Base-by-base conservation (phyloP, 1,284 basidiomycete species). In the Pisolithus thermaeus region DNA sequence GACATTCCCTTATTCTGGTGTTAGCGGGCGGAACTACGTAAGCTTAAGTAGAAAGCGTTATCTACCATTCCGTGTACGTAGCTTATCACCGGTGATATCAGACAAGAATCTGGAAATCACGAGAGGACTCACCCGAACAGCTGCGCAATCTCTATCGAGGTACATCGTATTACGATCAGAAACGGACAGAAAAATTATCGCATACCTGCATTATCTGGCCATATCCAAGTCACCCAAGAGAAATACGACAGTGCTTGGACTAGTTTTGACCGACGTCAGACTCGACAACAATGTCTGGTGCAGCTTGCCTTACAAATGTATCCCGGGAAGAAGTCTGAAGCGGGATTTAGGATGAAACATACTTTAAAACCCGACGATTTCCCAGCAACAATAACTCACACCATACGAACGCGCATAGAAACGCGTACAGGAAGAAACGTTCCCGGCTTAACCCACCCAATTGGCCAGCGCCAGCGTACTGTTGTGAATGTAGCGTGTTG, bases 401-500 rank as follows among this genome's bases (percentile, higher is more conserved):
- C 75, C 77, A 83, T 18, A 66, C 55, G 46, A 73, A 73, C 6
- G 75, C 73, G 8, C 61, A 71, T 4, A 63, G 23, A 42, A 75
- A 73, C 0, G 65, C 70, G 51, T 70, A 77, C 49, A 66, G 46
- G 64, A 84, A 80, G 66, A 81, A 87, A 18, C 72, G 66, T 58
- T 74, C 72, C 51, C 80, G 64, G 38, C 72, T 73, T 41, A 81
- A 72, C 27, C 75, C 75, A 1, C 67, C 68, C 18, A 67, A 61
- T 16, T 58, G 65, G 1, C 69, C 71, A 14, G 59, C 64, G 27
- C 81, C 81, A 8, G 77, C 72, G 50, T 76, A 77, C 38, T 67
- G 61, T 49, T 81, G 77, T 3, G 77, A 77, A 56, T 81, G 79
- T 1, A 81, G 67, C 7, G 79, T 79, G 50, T 80, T 81, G 59